Evolutionary conservation across 2,329 filamentous ascomycete species (phyloP).

Genomic region (Emydomyces testavorans): DNA sequence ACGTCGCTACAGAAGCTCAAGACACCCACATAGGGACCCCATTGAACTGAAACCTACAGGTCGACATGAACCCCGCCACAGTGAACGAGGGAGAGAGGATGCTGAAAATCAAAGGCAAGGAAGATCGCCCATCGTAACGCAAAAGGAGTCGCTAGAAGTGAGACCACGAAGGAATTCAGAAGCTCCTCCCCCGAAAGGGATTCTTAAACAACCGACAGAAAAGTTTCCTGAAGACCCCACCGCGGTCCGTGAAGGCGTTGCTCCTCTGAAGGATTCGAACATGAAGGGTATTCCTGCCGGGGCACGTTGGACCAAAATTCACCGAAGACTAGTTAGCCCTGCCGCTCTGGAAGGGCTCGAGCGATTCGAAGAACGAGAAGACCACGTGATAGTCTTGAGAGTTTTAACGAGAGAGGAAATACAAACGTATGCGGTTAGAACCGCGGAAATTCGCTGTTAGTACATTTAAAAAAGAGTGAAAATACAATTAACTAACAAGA

Average conservation of each 20-base stretch:
- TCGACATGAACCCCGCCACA: neutral
- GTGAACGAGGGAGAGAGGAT: conserved; percentile 33
- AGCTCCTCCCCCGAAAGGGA: conserved; percentile 56
- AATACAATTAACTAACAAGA: neutral
- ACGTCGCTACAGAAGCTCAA: neutral
- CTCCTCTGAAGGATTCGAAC: conserved; percentile 79
- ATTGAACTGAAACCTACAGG: neutral
- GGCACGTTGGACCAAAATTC: conserved; percentile 89
- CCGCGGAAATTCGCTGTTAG: conserved; percentile 68
- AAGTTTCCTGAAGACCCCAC: conserved; percentile 81
- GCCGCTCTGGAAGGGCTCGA: conserved; percentile 77
- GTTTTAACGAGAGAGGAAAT: conserved; percentile 85
- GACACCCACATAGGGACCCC: neutral
- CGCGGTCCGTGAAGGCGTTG: conserved; percentile 76
- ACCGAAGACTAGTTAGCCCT: conserved; percentile 75
- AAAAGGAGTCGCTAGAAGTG: conserved; percentile 38
- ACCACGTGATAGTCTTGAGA: conserved; percentile 84
- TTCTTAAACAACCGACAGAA: conserved; percentile 68
- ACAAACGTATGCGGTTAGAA: conserved; percentile 70
- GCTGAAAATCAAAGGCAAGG: conserved; percentile 47
- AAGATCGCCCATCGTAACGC: neutral
- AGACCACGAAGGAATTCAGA: conserved; percentile 51
- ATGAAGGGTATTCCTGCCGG: conserved; percentile 60
- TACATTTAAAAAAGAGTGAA: conserved; percentile 4
- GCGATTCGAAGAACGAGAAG: conserved; percentile 79